A percentile compares a stretch with the other conserved stretches of the same genome.
Evolutionary conservation across 106 monocot species (phyloP).

Genomic region (Acanthochlamys bracteata): DNA sequence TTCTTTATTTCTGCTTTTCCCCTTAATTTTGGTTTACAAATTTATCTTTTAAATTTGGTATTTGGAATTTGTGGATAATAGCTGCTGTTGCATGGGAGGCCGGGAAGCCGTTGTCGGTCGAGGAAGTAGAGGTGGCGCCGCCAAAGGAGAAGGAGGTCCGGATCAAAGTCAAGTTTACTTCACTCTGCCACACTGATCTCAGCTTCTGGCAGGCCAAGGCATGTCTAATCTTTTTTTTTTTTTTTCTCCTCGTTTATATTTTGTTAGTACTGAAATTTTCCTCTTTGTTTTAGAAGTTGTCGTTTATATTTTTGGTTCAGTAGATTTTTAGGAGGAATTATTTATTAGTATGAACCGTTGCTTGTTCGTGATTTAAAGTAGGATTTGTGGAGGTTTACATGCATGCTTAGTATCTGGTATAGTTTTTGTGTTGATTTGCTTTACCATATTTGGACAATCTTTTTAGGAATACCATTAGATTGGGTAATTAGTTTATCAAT

Average conservation of each 20-base stretch:
- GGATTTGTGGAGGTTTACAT: too few relatives aligned
- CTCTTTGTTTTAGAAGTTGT: neutral
- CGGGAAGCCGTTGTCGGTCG: slow-evolving; percentile 45
- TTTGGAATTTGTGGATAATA: slow-evolving; percentile 1
- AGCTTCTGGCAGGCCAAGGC: slow-evolving; percentile 60
- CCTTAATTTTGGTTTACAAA: neutral
- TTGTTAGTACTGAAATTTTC: neutral
- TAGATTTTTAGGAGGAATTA: neutral
- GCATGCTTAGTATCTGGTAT: too few relatives aligned
- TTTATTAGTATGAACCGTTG: too few relatives aligned
- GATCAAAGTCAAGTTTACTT: slow-evolving; percentile 41
- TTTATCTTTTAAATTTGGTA: neutral
- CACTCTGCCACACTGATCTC: slow-evolving; percentile 56
- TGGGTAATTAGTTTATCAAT: too few relatives aligned
- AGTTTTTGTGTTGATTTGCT: too few relatives aligned
- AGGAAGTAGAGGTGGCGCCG: slow-evolving; percentile 50
- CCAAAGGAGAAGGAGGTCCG: slow-evolving; percentile 40
- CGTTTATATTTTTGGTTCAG: neutral
- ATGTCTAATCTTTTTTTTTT: neutral
- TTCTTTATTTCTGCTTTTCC: neutral
- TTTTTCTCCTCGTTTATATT: neutral
- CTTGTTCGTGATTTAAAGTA: too few relatives aligned
- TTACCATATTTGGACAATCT: too few relatives aligned
- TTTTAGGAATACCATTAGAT: too few relatives aligned
- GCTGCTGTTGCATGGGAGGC: slow-evolving; percentile 52